These are phyloP conservation scores for Powellomyces hirtus DNA, from an alignment of 192 early-diverging fungal genomes.

Conservation along the genomic window DNA sequence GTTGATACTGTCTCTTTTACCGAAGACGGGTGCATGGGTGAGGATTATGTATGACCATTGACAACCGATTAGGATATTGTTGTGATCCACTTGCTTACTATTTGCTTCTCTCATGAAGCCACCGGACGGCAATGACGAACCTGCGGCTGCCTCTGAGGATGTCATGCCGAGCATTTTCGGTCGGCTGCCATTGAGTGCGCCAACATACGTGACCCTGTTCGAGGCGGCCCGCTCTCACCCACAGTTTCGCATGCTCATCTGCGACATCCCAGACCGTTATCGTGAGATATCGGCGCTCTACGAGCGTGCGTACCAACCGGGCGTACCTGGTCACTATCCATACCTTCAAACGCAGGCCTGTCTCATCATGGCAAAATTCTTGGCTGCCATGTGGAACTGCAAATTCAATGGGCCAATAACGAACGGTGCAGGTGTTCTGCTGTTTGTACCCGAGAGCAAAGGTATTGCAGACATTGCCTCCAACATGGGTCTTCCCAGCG, in stretches of 20 bases:
- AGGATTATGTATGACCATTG: not conserved
- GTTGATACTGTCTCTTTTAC: slow-evolving; percentile 54
- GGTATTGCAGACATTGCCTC: slow-evolving; percentile 34
- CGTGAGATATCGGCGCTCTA: slow-evolving; percentile 65
- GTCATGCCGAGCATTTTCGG: not conserved
- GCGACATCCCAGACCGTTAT: slow-evolving; percentile 68
- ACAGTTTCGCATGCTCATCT: slow-evolving; percentile 33
- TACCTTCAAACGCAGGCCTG: slow-evolving; percentile 67
- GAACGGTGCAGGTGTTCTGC: slow-evolving; percentile 41
- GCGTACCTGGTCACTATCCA: slow-evolving; percentile 41
- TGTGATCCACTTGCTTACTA: no score
- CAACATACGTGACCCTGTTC: slow-evolving; percentile 11
- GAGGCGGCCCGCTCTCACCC: slow-evolving; percentile 9
- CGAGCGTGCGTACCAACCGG: slow-evolving; percentile 38
- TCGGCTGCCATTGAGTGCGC: not conserved
- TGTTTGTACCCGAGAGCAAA: slow-evolving; percentile 25
- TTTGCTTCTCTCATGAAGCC: not conserved
- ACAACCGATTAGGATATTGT: not conserved
- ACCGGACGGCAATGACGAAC: not conserved
- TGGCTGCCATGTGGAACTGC: slow-evolving; percentile 45
- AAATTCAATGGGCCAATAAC: slow-evolving; percentile 37
- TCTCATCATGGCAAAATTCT: slow-evolving; percentile 65
- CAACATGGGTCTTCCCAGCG: slow-evolving; percentile 19
- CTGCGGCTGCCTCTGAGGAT: not conserved
- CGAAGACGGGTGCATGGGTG: slow-evolving; percentile 65